phyloP scores from a whole-genome alignment of 225 moss, liverwort and hornwort species.

The Bryoerythrophyllum caledonicum region DNA sequence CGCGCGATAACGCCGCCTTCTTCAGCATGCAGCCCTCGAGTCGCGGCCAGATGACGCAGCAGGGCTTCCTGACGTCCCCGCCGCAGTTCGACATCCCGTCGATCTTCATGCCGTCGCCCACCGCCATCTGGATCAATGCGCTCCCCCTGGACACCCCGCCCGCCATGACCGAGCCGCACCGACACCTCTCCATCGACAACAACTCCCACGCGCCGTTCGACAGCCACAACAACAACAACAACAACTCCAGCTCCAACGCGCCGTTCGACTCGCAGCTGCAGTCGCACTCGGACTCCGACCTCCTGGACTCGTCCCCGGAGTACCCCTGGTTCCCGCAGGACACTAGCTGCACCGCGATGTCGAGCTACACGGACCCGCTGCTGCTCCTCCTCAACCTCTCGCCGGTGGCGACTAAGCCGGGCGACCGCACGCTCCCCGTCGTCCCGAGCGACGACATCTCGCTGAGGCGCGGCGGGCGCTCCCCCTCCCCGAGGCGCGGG shows the following conservation, averaged over 20 bases:
- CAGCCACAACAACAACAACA: neutral
- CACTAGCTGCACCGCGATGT: conserved; percentile 19
- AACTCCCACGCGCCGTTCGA: neutral
- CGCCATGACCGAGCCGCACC: neutral
- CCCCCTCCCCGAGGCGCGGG: conserved; percentile 28
- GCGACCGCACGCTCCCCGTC: conserved; percentile 34
- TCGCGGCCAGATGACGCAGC: conserved; percentile 28
- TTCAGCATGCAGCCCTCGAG: conserved; percentile 24
- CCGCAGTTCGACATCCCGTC: conserved; percentile 39
- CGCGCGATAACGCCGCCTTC: conserved; percentile 45
- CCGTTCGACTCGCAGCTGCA: conserved; percentile 34
- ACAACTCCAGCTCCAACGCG: neutral
- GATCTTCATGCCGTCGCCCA: conserved; percentile 56
- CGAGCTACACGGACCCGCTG: conserved; percentile 30
- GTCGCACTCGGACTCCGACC: conserved; percentile 46
- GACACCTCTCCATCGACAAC: neutral
- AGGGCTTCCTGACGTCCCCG: conserved; percentile 36
- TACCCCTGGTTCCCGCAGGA: conserved; percentile 57
- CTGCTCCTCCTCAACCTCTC: conserved; percentile 35
- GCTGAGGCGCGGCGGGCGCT: conserved; percentile 31
- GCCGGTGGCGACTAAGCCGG: conserved; percentile 37
- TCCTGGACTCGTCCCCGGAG: conserved; percentile 40
- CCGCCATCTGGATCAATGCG: conserved; percentile 44
- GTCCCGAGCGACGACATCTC: conserved; percentile 12
- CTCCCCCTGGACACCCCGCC: conserved; percentile 6